Base-by-base conservation (phyloP, 306 rosid species). In the Gleditsia sinensis region DNA sequence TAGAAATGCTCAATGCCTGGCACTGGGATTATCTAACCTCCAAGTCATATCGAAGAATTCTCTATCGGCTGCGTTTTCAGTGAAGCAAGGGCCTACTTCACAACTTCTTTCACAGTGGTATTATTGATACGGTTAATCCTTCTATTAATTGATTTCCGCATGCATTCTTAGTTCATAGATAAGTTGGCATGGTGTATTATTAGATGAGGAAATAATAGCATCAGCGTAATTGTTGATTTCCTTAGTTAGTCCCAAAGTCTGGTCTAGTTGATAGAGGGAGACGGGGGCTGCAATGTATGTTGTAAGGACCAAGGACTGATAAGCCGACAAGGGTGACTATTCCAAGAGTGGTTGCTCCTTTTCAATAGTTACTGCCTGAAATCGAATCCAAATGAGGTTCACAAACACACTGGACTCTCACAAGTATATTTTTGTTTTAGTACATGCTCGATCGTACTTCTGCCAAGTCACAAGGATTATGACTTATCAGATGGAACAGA, bases 181-280 rank as follows among this genome's bases (percentile, higher is more conserved):
- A 65, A 42, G 62, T 61, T 75, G 76, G 13, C 75, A 66, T 32
- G 58, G 7, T 72, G 79, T 82, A 72, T 60, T 24, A 20, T 77
- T 72, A 66, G 68, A 49, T 78, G 63, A 69, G 30, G 45, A 56
- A 72, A 46, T 83, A 63, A 32, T 64, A 43, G 59, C 50, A 62
- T 7, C 23, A 32, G n/a, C n/a, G n/a, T n/a, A n/a, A n/a, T 23
- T 16, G 12, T 14, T 12, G 14, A 43, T 39, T 74, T 49, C 30
- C 53, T 51, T 48, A 45, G 57, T 48, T 33, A 10, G 40, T 9
- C 13, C 28, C 60, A 40, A 9, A 21, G 21, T 13, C 4, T 37
- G 65, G 13, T 30, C 40, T 33, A 59, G 16, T 75, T 28, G 27
- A 37, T 65, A 42, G 28, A 64, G 45, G 6, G n/a, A 63, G 39